phyloP scores from a whole-genome alignment of 2,329 filamentous ascomycete genomes.

The Xylariaceae sp. region DNA sequence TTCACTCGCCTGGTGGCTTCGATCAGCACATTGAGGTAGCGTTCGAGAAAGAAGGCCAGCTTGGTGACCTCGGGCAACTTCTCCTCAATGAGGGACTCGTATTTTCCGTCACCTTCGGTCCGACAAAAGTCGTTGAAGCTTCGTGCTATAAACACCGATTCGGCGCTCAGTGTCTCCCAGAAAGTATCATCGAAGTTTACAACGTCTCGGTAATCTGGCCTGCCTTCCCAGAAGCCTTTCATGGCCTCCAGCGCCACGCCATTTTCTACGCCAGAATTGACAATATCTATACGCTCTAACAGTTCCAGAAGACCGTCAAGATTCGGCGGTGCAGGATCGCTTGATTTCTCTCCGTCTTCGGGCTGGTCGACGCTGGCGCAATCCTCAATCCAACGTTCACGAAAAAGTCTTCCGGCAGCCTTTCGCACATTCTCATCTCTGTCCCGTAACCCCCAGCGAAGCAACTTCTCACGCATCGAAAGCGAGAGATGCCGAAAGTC shows the following conservation, averaged over 20 bases:
- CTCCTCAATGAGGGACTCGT: slow-evolving; percentile 78
- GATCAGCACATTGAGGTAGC: slow-evolving; percentile 72
- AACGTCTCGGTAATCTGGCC: slow-evolving; percentile 77
- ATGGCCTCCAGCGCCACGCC: slow-evolving; percentile 93
- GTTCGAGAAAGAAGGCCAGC: slow-evolving; percentile 82
- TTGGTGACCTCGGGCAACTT: slow-evolving; percentile 95
- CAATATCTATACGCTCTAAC: slow-evolving; percentile 89
- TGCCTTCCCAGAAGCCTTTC: slow-evolving; percentile 93
- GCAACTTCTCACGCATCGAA: slow-evolving; percentile 90
- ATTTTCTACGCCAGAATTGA: slow-evolving; percentile 85
- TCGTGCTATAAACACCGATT: slow-evolving; percentile 86
- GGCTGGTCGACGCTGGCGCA: slow-evolving; percentile 72
- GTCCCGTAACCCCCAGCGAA: slow-evolving; percentile 92
- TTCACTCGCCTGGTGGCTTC: slow-evolving; percentile 63
- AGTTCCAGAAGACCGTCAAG: slow-evolving; percentile 87
- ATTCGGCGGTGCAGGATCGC: slow-evolving; percentile 64
- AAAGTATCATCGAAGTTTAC: slow-evolving; percentile 73
- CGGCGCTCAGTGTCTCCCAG: slow-evolving; percentile 80
- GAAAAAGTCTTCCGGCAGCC: slow-evolving; percentile 85
- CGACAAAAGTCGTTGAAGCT: slow-evolving; percentile 95
- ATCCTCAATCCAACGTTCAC: slow-evolving; percentile 97
- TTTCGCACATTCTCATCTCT: slow-evolving; percentile 93
- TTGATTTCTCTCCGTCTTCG: slow-evolving; percentile 58
- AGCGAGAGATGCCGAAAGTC: slow-evolving; percentile 94
- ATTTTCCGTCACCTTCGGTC: slow-evolving; percentile 71